A percentile compares a stretch with the other conserved stretches of the same genome.
phyloP scores from a whole-genome alignment of 1,139 yeast genomes.

The Blastobotrys malaysiensis region DNA sequence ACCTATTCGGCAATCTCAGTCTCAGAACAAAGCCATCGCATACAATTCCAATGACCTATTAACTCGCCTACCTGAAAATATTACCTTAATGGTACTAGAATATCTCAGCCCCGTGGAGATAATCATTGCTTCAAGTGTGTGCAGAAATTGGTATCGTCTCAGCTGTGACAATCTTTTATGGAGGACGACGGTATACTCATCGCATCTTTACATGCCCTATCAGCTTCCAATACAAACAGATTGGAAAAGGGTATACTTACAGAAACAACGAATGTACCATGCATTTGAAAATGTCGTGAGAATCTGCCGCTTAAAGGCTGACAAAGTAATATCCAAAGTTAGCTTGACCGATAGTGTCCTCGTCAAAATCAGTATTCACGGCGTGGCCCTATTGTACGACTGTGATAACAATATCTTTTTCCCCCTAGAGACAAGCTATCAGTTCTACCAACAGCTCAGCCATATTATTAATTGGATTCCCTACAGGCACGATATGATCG shows the following conservation, averaged over 20 bases:
- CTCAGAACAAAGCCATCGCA: not conserved
- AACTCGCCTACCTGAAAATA: not conserved
- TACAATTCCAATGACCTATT: not conserved
- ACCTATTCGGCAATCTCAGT: not conserved
- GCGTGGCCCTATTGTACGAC: not conserved
- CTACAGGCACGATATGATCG: no score
- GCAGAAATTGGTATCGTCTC: not conserved
- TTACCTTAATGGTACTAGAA: not conserved
- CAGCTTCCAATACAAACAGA: not conserved
- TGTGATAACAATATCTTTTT: no score
- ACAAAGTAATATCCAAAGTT: not conserved
- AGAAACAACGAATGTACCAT: not conserved
- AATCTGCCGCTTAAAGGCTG: not conserved
- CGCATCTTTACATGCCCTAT: not conserved
- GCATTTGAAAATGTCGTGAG: not conserved
- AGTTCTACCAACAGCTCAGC: not conserved
- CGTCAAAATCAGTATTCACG: not conserved
- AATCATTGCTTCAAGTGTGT: not conserved
- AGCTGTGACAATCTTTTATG: not conserved
- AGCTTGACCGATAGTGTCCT: not conserved
- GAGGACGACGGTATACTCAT: not conserved
- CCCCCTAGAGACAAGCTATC: not conserved
- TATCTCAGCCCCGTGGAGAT: not conserved
- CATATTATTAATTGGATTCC: no score
- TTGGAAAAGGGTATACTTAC: not conserved